Percentiles rank a stretch among this genome's conserved stretches.
These are phyloP conservation scores for Dendrobium nobile DNA, from an alignment of 106 monocot species.

Conservation along the genomic window DNA sequence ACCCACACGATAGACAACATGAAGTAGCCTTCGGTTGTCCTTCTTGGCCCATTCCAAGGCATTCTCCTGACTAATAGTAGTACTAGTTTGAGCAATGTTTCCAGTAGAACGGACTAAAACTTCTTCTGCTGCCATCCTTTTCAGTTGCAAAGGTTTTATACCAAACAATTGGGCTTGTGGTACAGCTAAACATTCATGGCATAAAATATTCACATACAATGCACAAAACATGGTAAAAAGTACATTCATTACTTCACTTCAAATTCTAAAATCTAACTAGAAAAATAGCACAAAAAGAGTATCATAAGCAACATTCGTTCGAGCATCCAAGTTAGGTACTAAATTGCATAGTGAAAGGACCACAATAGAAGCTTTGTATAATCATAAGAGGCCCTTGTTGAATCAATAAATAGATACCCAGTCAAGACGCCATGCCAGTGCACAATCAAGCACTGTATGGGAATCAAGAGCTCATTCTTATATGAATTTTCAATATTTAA, in stretches of 20 bases:
- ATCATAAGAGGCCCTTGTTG: background rate
- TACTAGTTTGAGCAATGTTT: constrained; percentile 26
- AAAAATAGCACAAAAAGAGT: background rate
- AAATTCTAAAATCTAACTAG: background rate
- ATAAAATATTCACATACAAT: background rate
- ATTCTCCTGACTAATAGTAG: constrained; percentile 26
- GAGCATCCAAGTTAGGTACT: background rate
- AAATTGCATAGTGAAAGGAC: background rate
- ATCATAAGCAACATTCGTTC: background rate
- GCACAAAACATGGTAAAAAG: background rate
- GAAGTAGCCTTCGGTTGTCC: constrained; percentile 68
- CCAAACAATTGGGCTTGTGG: constrained; percentile 27
- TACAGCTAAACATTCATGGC: constrained; percentile 19
- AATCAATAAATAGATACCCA: too few species aligned
- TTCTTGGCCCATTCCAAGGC: constrained; percentile 61
- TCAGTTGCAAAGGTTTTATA: constrained; percentile 12
- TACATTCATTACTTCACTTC: background rate
- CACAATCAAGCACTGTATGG: background rate
- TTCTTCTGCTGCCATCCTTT: constrained; percentile 8
- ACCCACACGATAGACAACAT: constrained; percentile 86
- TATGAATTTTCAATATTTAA: background rate
- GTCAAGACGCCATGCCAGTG: background rate
- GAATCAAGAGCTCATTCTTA: background rate
- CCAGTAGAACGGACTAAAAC: constrained; percentile 18
- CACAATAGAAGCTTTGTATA: background rate